A percentile compares a stretch with the other conserved stretches of the same genome.
Evolutionary conservation across 2,329 filamentous ascomycete species (phyloP).

Genomic region (Fusarium lyarnte): DNA sequence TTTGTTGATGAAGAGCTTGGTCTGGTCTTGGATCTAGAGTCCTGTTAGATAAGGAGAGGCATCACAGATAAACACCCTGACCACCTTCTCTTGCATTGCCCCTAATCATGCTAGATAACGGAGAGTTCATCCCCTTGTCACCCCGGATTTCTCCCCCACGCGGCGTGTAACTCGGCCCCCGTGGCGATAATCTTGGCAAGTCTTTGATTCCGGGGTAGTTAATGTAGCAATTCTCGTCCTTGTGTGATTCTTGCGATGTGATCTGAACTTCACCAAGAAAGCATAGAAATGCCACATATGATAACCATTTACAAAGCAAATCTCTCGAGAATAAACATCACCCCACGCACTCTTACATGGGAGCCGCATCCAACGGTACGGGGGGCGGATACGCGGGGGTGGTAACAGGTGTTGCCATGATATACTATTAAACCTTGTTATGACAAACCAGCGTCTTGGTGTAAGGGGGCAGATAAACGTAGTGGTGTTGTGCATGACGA

Average conservation of each 20-base stretch:
- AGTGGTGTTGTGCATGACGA: slow-evolving; percentile 7
- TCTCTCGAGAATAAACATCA: background rate
- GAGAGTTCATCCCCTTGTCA: slow-evolving; percentile 18
- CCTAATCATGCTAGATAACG: slow-evolving; percentile 26
- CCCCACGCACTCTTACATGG: slow-evolving; percentile 26
- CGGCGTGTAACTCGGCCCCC: slow-evolving; percentile 7
- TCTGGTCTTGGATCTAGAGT: background rate
- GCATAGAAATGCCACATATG: background rate
- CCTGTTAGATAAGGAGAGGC: slow-evolving; percentile 16
- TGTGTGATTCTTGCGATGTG: background rate
- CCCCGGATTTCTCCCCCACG: slow-evolving; percentile 29
- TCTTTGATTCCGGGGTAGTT: background rate
- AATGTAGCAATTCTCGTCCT: background rate
- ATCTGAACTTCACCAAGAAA: background rate
- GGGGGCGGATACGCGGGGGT: slow-evolving; percentile 19
- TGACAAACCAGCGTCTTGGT: slow-evolving; percentile 2
- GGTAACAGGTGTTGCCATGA: slow-evolving; percentile 5
- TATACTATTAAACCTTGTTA: slow-evolving; percentile 16
- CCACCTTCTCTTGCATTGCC: slow-evolving; percentile 1
- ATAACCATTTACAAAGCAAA: background rate
- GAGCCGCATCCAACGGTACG: slow-evolving; percentile 3
- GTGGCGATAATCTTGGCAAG: background rate
- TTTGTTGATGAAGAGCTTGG: background rate
- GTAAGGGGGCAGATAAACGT: slow-evolving; percentile 10
- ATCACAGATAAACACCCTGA: slow-evolving; percentile 31